phyloP scores from a whole-genome alignment of 305 asterid species.

The Coffea humblotiana region DNA sequence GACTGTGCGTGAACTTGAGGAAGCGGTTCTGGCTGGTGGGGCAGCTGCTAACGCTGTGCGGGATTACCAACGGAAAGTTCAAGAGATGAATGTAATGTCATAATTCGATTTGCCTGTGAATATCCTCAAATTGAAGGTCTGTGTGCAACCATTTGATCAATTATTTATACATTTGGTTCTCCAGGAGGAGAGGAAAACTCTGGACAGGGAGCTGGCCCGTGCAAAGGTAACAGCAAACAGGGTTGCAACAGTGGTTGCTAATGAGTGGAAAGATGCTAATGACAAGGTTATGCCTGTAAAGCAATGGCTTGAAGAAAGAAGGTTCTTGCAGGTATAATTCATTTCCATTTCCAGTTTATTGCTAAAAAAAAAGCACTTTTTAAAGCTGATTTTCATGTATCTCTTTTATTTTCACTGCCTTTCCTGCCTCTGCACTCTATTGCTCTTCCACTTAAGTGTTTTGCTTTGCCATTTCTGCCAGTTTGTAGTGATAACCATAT shows the following conservation, averaged over 20 bases:
- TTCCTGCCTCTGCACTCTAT: background rate
- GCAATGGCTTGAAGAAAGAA: conserved; percentile 98
- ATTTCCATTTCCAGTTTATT: background rate
- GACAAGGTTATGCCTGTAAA: conserved; percentile 99
- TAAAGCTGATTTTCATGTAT: background rate
- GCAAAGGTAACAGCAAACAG: conserved; percentile 98
- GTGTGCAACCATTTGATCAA: conserved; percentile 20
- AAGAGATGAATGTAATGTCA: conserved; percentile 89
- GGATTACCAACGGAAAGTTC: conserved; percentile 98
- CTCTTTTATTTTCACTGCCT: background rate
- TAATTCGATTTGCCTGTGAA: background rate
- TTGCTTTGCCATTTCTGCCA: background rate
- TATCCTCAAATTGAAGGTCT: conserved; percentile 13
- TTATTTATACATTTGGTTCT: conserved; percentile 18
- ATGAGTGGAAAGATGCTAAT: conserved; percentile 98
- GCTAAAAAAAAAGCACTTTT: background rate
- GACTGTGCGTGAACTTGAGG: conserved; percentile 98
- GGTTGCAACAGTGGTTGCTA: conserved; percentile 98
- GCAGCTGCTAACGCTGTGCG: conserved; percentile 99
- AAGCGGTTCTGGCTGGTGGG: conserved; percentile 99
- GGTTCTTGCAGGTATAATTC: conserved; percentile 72
- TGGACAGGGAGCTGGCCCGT: conserved; percentile 97
- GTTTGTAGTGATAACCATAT: conserved; percentile 6
- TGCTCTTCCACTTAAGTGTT: background rate
- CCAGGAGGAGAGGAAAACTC: conserved; percentile 97